Evolutionary conservation across 352 stramenopile genomes (phyloP).

Genomic region (Achlya hypogyna): DNA sequence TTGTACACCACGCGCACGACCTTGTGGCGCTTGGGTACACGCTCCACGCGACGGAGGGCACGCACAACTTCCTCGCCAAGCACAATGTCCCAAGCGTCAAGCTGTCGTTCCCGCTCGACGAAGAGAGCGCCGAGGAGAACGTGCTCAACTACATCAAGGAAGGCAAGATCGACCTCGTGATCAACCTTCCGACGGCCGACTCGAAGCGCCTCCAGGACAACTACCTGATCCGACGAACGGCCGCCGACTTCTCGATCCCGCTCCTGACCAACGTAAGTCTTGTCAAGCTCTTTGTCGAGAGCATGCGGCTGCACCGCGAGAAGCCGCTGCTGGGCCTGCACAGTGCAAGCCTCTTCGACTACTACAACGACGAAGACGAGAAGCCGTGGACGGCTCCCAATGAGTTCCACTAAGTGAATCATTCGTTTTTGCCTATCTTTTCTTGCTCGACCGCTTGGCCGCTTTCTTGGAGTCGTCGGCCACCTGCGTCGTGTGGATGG

Average conservation of each 20-base stretch:
- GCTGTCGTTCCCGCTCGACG: slow-evolving; percentile 66
- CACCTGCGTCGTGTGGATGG: background rate
- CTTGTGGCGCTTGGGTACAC: slow-evolving; percentile 94
- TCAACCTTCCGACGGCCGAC: slow-evolving; percentile 87
- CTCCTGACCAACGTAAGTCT: slow-evolving; percentile 88
- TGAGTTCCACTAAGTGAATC: slow-evolving; percentile 90
- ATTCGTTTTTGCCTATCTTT: slow-evolving; percentile 1
- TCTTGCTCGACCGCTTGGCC: background rate
- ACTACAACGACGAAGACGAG: slow-evolving; percentile 91
- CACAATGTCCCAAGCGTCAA: slow-evolving; percentile 84
- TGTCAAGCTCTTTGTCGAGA: slow-evolving; percentile 88
- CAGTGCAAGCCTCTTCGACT: slow-evolving; percentile 94
- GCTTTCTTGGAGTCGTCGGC: slow-evolving; percentile 3
- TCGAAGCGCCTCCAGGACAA: slow-evolving; percentile 88
- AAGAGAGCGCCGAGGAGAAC: slow-evolving; percentile 47
- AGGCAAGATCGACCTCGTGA: slow-evolving; percentile 91
- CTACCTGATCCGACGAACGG: slow-evolving; percentile 88
- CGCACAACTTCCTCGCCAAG: slow-evolving; percentile 81
- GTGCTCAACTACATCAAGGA: slow-evolving; percentile 89
- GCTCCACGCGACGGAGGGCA: slow-evolving; percentile 91
- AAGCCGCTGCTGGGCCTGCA: slow-evolving; percentile 89
- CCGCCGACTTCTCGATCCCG: slow-evolving; percentile 88
- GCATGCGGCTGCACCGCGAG: slow-evolving; percentile 90
- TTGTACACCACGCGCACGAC: slow-evolving; percentile 93
- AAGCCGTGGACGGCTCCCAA: slow-evolving; percentile 91